Percentiles rank a stretch among this genome's conserved stretches.
These are phyloP conservation scores for Isabelozyma pseudorhagii DNA, from an alignment of 805 yeast species.

Conservation along the genomic window DNA sequence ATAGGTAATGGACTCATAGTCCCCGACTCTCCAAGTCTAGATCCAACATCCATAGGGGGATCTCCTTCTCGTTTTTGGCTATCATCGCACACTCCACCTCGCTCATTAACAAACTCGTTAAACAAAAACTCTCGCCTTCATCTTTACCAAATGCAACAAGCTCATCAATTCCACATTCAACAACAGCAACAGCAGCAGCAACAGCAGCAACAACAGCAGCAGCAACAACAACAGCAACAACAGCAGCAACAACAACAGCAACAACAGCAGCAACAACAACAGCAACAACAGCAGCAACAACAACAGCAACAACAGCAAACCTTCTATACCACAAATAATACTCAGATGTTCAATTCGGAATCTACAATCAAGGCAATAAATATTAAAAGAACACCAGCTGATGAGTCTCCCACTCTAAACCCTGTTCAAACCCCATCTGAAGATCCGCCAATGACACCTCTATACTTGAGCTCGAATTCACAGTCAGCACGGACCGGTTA, in stretches of 20 bases:
- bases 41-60: slow-evolving; percentile 50
- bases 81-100: slow-evolving; percentile 53
- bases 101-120: slow-evolving; percentile 21
- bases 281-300: slow-evolving; percentile 12
- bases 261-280: slow-evolving; percentile 11
- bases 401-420: slow-evolving; percentile 27
- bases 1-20: slow-evolving; percentile 12
- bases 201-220: slow-evolving; percentile 15
- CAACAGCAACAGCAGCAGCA: slow-evolving; percentile 7
- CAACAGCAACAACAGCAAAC: slow-evolving; percentile 1
- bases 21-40: slow-evolving; percentile 53
- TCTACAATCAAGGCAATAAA: neutral
- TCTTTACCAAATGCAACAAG: slow-evolving; percentile 10
- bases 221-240: slow-evolving; percentile 1
- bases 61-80: slow-evolving; percentile 57
- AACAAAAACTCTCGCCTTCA: slow-evolving; percentile 16
- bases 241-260: slow-evolving; percentile 5
- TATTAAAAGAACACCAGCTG: slow-evolving; percentile 5
- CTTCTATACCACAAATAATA: neutral
- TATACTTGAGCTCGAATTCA: slow-evolving; percentile 16
- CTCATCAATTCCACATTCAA: slow-evolving; percentile 10
- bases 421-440: slow-evolving; percentile 44
- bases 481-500: neutral
- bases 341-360: neutral
- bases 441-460: slow-evolving; percentile 44